Evolutionary conservation across 2,329 filamentous ascomycete species (phyloP), one percentile per base, ranked within the genome.

Genomic region (Apiospora kogelbergensis): DNA sequence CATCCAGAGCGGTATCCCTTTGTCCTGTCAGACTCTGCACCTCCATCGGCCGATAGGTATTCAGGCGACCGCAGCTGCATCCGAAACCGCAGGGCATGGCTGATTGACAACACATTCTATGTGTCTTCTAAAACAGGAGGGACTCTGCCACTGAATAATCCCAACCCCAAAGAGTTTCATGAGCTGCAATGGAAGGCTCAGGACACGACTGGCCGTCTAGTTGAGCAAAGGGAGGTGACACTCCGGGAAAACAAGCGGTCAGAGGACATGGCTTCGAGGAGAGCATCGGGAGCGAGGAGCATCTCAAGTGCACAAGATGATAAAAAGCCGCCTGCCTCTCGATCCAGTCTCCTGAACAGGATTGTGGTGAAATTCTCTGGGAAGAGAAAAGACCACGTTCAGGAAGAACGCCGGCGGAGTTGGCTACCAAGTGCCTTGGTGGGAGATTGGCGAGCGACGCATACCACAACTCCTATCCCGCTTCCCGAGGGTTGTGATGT

Each of bases 101-200:
- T 81, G 67, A 82, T 83, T 66, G 81, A 83, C 66, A 78, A 82
- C 69, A 83, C 81, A 15, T 78, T 82, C 71, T 83, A 81, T 66
- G 77, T 82, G 24, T 82, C 81, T 30, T 80, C 80, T 7, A 77
- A 78, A 9, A 75, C 74, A 24, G 74, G 76, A 37, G 81, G 81
- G 3, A 83, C 81, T 46, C 76, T 78, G 5, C 76, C 80, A 22
- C 75, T 81, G 64, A 76, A 78, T 40, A 78, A 76, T 67, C 76
- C 81, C 15, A 80, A 78, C 30, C 77, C 81, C 13, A 79, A 79
- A 37, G 77, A 81, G 37, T 80, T 82, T 57, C 81, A 82, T 30
- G 79, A 82, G 68, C 79, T 80, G 74, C 81, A 82, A 70, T 83
- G 81, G 81, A 76, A 76, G 48, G 57, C 73, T 20, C 72, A 74